phyloP scores from a whole-genome alignment of 164 flowering plant species.

The Houttuynia cordata region DNA sequence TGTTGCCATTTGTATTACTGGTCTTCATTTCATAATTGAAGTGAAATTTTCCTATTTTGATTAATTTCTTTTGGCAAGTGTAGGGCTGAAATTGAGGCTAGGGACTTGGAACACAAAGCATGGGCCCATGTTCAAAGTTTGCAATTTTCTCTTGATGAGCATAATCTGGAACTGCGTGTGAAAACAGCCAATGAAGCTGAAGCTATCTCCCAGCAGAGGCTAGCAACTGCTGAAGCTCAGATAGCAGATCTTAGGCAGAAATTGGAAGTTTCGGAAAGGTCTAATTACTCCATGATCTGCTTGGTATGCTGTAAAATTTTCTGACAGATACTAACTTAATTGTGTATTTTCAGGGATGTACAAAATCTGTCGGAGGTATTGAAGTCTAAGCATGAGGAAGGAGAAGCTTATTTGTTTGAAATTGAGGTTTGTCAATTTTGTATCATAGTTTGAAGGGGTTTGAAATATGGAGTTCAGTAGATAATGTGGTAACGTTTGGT shows the following conservation, averaged over 20 bases:
- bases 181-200: conserved; percentile 93
- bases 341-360: conserved; percentile 42
- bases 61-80: conserved; percentile 1
- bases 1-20: neutral
- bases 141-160: conserved; percentile 84
- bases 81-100: conserved; percentile 73
- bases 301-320: neutral
- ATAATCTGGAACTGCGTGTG: conserved; percentile 66
- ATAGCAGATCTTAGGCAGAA: conserved; percentile 85
- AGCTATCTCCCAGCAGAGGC: conserved; percentile 76
- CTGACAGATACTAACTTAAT: neutral
- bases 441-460: conserved; percentile 1
- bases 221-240: conserved; percentile 94
- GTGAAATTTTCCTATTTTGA: neutral
- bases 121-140: conserved; percentile 86
- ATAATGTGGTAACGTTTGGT: neutral
- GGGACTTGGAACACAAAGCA: conserved; percentile 72
- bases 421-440: conserved; percentile 61
- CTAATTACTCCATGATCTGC: neutral
- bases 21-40: too few species aligned
- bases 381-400: conserved; percentile 84
- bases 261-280: conserved; percentile 71
- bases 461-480: neutral
- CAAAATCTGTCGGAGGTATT: conserved; percentile 42
- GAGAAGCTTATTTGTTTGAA: conserved; percentile 80